Base-by-base conservation (phyloP, 2,329 filamentous ascomycete genomes). In the Paecilomyces sp. region DNA sequence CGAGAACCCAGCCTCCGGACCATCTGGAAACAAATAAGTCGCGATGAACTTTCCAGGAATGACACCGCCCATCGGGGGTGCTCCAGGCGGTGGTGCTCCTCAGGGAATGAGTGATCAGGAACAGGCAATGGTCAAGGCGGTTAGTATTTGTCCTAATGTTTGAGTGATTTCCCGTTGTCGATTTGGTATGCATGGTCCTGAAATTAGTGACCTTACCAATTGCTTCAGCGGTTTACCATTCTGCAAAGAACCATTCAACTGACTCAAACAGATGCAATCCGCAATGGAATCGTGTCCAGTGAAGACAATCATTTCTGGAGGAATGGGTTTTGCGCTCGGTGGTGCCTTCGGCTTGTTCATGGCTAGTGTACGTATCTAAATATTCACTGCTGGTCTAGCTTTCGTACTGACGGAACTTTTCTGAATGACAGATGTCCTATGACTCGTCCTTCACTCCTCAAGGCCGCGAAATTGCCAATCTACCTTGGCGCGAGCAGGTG, bases 261-360 rank as follows among this genome's bases (percentile, higher is more conserved):
- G 51, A 12, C 6, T 55, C 2, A 31, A 33, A 25, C 58, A 94
- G 90, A 88, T 96, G 80, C 86, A 91, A 82, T 77, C 81, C 25
- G 85, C 86, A 52, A 96, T 97, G 91, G 92, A 97, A 76, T 95
- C 91, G 34, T 99, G 94, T 73, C 86, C 88, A 25, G 88, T 88
- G 60, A 99, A 99, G 77, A 90, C 91, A 18, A 88, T 86, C 67
- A 89, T 99, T 77, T 90, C 92, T 0, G 94, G 93, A 60, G 90
- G 89, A 25, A 95, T 95, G 85, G 94, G 94, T 15, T 97, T 97
- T 70, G 94, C 88, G 41, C 88, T 99, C 65, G 94, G 94, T 63
- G 94, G 92, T 69, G 81, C 95, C 52, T 99, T 99, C 68, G 94
- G 94, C 67, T 84, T 97, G 69, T 99, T 99, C 81, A 99, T 97